phyloP scores from a whole-genome alignment of 2,329 filamentous ascomycete species.

The Claviceps digitariae region DNA sequence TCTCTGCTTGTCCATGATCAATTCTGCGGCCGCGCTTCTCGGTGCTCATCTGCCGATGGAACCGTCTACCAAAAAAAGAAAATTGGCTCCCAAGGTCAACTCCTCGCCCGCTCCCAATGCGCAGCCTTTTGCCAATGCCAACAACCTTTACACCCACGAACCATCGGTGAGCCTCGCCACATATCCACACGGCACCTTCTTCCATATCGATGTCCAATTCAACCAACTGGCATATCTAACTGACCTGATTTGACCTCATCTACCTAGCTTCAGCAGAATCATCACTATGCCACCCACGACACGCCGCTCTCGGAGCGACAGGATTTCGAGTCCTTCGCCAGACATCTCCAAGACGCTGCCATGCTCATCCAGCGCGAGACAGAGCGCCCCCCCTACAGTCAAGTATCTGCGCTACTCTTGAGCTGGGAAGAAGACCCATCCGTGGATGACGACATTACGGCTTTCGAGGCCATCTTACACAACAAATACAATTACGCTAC shows the following conservation, averaged over 20 bases:
- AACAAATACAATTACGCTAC: constrained; percentile 48
- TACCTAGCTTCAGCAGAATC: constrained; percentile 10
- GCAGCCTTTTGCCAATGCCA: constrained; percentile 11
- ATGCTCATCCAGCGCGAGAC: constrained; percentile 53
- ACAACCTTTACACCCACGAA: constrained; percentile 3
- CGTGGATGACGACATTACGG: constrained; percentile 37
- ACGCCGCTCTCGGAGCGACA: constrained; percentile 33
- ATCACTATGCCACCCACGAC: constrained; percentile 26
- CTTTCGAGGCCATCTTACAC: constrained; percentile 43
- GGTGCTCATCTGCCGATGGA: constrained; percentile 21
- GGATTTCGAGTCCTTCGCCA: constrained; percentile 54
- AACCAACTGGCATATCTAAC: background rate
- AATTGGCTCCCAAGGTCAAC: constrained; percentile 29
- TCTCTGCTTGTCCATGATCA: constrained; percentile 6
- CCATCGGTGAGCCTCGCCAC: constrained; percentile 4
- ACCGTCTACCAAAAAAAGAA: constrained; percentile 29
- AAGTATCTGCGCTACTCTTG: constrained; percentile 46
- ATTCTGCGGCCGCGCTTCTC: constrained; percentile 9
- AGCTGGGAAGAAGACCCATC: constrained; percentile 48
- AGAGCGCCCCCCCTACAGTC: constrained; percentile 41
- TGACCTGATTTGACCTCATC: background rate
- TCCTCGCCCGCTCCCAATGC: constrained; percentile 18
- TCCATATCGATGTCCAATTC: background rate
- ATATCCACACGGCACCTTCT: background rate
- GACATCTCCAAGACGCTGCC: constrained; percentile 54